Conservation (phyloP, 1,284 basidiomycete genomes). For the Trametes pubescens region DNA sequence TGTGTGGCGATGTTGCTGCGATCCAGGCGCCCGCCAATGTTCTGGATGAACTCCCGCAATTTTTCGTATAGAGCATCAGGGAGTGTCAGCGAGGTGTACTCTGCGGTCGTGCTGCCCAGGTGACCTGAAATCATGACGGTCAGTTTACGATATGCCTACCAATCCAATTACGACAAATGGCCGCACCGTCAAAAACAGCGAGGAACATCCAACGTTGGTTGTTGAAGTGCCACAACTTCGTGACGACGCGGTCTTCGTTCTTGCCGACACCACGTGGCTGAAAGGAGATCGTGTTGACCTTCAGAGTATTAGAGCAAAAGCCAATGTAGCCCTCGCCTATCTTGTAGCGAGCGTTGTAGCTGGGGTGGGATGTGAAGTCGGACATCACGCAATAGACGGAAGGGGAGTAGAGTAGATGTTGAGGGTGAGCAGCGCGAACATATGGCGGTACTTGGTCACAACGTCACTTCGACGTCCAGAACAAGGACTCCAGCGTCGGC, state of each 20-base stretch:
- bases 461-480: no score
- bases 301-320: not conserved
- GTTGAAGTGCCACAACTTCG: not conserved
- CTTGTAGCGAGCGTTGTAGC: not conserved
- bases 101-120: not conserved
- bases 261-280: not conserved
- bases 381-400: not conserved
- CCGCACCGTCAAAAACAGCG: conserved; percentile 8
- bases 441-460: no score
- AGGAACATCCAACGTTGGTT: conserved; percentile 5
- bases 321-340: not conserved
- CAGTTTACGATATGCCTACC: not conserved
- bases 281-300: not conserved
- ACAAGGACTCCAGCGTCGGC: no score
- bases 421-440: no score
- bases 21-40: not conserved
- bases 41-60: not conserved
- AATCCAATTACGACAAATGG: not conserved
- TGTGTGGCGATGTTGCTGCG: not conserved
- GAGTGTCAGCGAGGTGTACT: not conserved
- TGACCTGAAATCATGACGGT: not conserved
- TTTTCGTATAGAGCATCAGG: not conserved
- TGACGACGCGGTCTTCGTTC: not conserved
- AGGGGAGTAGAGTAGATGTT: no score
- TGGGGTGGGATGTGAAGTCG: not conserved